phyloP scores from a whole-genome alignment of 305 asterid genomes.

The Petunia hybrid region DNA sequence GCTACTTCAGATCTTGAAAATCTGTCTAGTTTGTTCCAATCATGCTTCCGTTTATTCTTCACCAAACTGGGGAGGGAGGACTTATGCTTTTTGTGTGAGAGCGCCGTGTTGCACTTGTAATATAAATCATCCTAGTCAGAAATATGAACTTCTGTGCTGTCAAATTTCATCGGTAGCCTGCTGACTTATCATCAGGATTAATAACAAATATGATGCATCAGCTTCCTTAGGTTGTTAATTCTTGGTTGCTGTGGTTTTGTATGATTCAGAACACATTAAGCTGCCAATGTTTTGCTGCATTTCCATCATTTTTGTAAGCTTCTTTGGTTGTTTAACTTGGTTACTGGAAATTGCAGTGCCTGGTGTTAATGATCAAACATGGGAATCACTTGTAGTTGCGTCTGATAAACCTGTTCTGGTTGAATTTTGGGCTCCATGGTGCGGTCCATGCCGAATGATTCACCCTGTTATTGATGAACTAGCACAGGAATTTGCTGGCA shows the following conservation, averaged over 20 bases:
- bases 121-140: not conserved
- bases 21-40: not conserved
- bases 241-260: not conserved
- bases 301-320: not conserved
- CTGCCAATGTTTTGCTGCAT: not conserved
- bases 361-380: slow-evolving; percentile 54
- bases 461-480: slow-evolving; percentile 81
- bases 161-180: not conserved
- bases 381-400: slow-evolving; percentile 66
- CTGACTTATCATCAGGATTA: not conserved
- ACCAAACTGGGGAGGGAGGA: not conserved
- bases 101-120: not conserved
- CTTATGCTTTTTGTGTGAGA: not conserved
- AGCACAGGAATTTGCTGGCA: slow-evolving; percentile 69
- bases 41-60: not conserved
- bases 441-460: slow-evolving; percentile 95
- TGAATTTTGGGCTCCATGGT: slow-evolving; percentile 99
- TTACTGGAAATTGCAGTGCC: slow-evolving; percentile 58
- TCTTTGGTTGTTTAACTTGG: not conserved
- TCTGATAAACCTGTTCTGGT: slow-evolving; percentile 70
- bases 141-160: not conserved
- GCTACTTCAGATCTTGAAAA: not conserved
- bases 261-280: not conserved
- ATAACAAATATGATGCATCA: slow-evolving; percentile 10
- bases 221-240: not conserved